Conservation (phyloP, 2,329 filamentous ascomycete genomes). For the Amesomyces nigricolor region DNA sequence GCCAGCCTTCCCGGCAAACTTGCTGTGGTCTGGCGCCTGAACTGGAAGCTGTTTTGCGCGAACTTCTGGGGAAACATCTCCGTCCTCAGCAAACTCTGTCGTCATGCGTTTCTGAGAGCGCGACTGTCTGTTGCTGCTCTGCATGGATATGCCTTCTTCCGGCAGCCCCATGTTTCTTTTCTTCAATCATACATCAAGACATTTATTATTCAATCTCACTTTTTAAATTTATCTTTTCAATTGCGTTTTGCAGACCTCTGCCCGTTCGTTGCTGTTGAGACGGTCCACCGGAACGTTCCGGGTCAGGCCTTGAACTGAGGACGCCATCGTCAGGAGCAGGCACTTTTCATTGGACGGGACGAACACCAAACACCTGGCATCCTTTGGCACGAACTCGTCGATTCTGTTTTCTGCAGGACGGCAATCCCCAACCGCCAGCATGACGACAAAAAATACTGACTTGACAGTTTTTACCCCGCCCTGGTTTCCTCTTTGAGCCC, state of each 20-base stretch:
- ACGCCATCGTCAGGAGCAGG: not conserved
- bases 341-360: conserved; percentile 8
- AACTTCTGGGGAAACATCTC: not conserved
- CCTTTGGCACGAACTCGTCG: not conserved
- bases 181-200: too few relatives aligned
- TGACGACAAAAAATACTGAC: not conserved
- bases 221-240: not conserved
- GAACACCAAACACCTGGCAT: conserved; percentile 3
- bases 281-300: conserved; percentile 18
- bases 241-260: not conserved
- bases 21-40: not conserved
- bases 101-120: not conserved
- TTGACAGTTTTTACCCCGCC: not conserved
- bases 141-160: not conserved
- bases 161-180: not conserved
- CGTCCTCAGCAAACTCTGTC: not conserved
- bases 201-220: not conserved
- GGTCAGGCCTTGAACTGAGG: conserved; percentile 5
- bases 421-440: not conserved
- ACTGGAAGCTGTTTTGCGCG: not conserved
- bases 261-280: conserved; percentile 14
- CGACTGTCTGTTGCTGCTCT: not conserved
- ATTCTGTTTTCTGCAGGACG: too few relatives aligned
- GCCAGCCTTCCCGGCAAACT: conserved; percentile 14
- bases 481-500: not conserved